Evolutionary conservation across 495 filamentous ascomycete species (phyloP).

Genomic region (Aspergillus wentii): DNA sequence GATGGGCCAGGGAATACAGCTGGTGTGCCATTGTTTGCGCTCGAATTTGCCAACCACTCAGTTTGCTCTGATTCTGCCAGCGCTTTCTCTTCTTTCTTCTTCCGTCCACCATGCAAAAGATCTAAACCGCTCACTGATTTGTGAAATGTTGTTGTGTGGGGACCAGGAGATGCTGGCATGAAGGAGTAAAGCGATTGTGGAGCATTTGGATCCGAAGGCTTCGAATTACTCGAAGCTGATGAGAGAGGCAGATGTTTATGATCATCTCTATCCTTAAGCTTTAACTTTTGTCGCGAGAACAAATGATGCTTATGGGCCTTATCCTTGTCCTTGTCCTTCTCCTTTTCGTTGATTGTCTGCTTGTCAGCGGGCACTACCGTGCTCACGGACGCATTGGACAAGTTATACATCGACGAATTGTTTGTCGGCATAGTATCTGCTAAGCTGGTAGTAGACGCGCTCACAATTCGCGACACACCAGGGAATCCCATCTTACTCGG

Average conservation of each 20-base stretch:
- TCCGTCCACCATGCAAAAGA: conserved; percentile 78
- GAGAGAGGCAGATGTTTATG: conserved; percentile 70
- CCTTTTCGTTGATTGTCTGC: conserved; percentile 18
- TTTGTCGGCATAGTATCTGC: conserved; percentile 57
- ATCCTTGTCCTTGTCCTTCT: conserved; percentile 35
- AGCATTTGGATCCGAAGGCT: conserved; percentile 76
- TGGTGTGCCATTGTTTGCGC: conserved; percentile 15
- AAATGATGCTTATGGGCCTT: conserved; percentile 70
- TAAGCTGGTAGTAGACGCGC: conserved; percentile 73
- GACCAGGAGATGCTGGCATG: conserved; percentile 66
- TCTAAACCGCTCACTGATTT: conserved; percentile 82
- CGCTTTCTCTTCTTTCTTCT: conserved; percentile 81
- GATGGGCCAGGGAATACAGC: conserved; percentile 34
- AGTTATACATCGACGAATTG: conserved; percentile 70
- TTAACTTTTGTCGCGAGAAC: conserved; percentile 86
- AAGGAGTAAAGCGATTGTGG: conserved; percentile 82
- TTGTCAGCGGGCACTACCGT: conserved; percentile 58
- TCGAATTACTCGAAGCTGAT: conserved; percentile 86
- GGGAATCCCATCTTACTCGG: conserved; percentile 71
- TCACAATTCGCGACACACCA: conserved; percentile 57
- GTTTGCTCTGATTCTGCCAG: conserved; percentile 36
- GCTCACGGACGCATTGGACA: conserved; percentile 77
- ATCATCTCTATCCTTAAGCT: conserved; percentile 76
- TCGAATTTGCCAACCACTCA: conserved; percentile 38
- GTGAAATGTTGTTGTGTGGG: conserved; percentile 61